These are phyloP conservation scores for Xanthoconium stramineum DNA, from an alignment of 768 basidiomycete species.

Conservation along the genomic window DNA sequence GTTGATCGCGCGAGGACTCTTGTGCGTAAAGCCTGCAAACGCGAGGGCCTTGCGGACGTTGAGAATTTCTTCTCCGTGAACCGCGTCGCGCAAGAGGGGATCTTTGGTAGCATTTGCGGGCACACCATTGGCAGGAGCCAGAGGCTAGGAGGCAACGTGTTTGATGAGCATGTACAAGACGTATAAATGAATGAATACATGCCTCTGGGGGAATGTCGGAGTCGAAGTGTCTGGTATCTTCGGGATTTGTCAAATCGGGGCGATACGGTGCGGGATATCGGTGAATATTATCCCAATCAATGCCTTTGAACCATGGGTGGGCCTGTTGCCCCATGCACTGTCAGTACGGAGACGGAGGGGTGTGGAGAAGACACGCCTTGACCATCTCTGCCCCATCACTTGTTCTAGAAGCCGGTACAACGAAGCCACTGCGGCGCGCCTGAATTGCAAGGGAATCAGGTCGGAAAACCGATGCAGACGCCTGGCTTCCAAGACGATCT, in stretches of 20 bases:
- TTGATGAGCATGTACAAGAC: conserved; percentile 26
- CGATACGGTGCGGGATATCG: conserved; percentile 82
- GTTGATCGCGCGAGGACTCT: conserved; percentile 76
- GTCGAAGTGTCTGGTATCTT: conserved; percentile 94
- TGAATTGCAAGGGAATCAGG: conserved; percentile 77
- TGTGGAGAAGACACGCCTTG: conserved; percentile 53
- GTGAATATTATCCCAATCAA: conserved; percentile 89
- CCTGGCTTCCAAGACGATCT: conserved; percentile 83
- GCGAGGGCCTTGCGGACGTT: conserved; percentile 89
- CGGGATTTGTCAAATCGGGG: conserved; percentile 76
- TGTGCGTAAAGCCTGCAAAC: conserved; percentile 90
- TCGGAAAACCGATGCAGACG: conserved; percentile 61
- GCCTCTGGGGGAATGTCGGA: conserved; percentile 92
- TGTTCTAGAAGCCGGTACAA: conserved; percentile 48
- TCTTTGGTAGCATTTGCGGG: conserved; percentile 84
- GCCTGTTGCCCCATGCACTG: conserved; percentile 40
- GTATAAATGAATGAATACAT: conserved; percentile 31
- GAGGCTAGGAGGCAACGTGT: conserved; percentile 55
- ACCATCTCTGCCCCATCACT: conserved; percentile 87
- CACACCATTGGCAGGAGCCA: conserved; percentile 85
- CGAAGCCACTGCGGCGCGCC: conserved; percentile 71
- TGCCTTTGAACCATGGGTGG: conserved; percentile 88
- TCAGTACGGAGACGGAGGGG: conserved; percentile 18
- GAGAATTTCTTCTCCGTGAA: conserved; percentile 83
- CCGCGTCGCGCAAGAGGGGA: conserved; percentile 80